Base-by-base conservation (phyloP, 306 rosid genomes). In the Datisca glomerata region DNA sequence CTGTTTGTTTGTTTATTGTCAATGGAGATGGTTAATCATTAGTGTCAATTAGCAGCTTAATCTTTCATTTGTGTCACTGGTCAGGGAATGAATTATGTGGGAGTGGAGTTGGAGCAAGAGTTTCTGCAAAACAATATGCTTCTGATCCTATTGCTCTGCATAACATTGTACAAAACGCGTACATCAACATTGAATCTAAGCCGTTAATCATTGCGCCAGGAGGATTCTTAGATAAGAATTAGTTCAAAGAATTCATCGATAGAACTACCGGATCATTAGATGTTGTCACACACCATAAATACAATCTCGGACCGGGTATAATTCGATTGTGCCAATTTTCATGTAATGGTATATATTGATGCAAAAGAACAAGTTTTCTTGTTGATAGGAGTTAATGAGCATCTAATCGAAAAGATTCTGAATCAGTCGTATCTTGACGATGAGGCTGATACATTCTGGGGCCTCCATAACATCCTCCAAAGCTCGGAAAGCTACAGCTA, bases 81-180 rank as follows among this genome's bases (percentile, higher is more conserved):
- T 37, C 60, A 89, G 98, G 95, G 18, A 89, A 89, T 57, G 98
- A 89, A 67, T 63, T 89, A 69, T 27, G 78, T 54, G 98, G 96
- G 29, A 41, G 2, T 64, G 98, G 94, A 64, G 65, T 80, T 21
- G 98, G 93, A 62, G 59, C 79, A 53, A 66, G 67, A 18, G 44
- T 84, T 51, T 3, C 70, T 35, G 81, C 93, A 28, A 70, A 56
- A 51, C 98, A 71, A 69, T 89, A 84, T 65, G 86, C 71, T 21
- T 37, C 56, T 39, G 98, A 89, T 55, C 47, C 79, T 8, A 51
- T 55, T 48, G 56, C 70, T 50, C 70, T 89, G 25, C 46, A 53
- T 23, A 51, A 56, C 12, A 66, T 80, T 56, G 59, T 89, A 46
- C 61, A 68, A 21, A 66, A 64, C 7, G 57, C 21, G 24, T 89